Conservation (phyloP, 495 filamentous ascomycete species). For the Daldinia childiae region DNA sequence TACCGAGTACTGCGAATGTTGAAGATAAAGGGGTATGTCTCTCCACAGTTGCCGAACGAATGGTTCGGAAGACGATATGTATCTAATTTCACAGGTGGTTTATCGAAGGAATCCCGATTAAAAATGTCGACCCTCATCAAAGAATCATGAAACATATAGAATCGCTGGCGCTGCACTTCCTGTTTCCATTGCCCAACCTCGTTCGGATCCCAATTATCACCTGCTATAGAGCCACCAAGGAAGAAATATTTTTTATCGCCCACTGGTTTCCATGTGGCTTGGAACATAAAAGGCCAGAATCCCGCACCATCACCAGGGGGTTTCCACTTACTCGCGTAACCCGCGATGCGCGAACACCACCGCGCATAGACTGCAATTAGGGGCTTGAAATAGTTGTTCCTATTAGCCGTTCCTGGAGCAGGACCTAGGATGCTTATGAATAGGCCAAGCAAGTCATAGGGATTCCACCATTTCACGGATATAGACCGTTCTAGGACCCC, state of each 20-base stretch:
- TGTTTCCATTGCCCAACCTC: not conserved
- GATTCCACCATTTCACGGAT: not conserved
- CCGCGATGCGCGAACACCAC: not conserved
- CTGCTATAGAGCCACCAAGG: not conserved
- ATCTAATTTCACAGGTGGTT: not conserved
- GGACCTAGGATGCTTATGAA: not conserved
- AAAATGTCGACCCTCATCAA: not conserved
- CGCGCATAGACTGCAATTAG: not conserved
- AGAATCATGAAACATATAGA: not conserved
- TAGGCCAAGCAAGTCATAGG: not conserved
- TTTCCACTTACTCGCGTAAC: not conserved
- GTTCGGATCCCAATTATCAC: not conserved
- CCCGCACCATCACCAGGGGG: not conserved
- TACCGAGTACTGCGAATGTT: not conserved
- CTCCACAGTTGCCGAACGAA: not conserved
- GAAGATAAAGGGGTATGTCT: not conserved
- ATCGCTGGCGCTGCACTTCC: not conserved
- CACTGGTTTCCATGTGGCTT: not conserved
- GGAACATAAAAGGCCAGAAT: not conserved
- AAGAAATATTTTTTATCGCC: not conserved
- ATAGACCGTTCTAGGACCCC: not conserved
- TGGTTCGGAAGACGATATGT: not conserved
- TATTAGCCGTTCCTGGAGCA: not conserved
- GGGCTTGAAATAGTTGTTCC: not conserved
- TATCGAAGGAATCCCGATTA: too few species aligned